These are phyloP conservation scores for Quercus lobata DNA, from an alignment of 331 rosid genomes.

Conservation along the genomic window DNA sequence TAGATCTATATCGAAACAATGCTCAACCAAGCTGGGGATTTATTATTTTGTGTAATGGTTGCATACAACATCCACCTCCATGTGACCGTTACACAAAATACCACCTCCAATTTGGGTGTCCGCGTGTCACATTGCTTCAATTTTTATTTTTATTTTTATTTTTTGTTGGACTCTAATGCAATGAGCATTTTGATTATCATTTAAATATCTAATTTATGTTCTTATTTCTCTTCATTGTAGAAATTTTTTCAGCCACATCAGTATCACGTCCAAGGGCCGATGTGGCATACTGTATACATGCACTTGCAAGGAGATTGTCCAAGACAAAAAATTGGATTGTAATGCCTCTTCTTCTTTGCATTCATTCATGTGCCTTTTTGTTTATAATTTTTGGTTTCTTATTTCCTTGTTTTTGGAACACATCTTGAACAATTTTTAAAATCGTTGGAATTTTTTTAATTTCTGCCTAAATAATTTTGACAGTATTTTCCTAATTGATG, in stretches of 20 bases:
- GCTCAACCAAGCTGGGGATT: constrained; percentile 1
- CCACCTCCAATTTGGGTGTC: neutral
- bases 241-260: constrained; percentile 76
- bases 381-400: neutral
- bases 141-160: neutral
- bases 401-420: neutral
- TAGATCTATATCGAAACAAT: neutral
- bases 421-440: too few relatives aligned
- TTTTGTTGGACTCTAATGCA: neutral
- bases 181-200: too few relatives aligned
- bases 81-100: too few relatives aligned
- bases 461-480: neutral
- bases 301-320: constrained; percentile 66
- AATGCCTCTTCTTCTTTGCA: constrained; percentile 8
- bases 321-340: constrained; percentile 94
- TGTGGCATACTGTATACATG: constrained; percentile 90
- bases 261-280: constrained; percentile 81
- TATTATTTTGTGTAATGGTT: neutral
- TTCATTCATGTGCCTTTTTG: neutral
- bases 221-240: constrained; percentile 32
- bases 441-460: neutral
- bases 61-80: neutral
- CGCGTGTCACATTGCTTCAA: neutral
- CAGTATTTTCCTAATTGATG: neutral
- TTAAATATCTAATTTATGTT: neutral